phyloP scores from a whole-genome alignment of 176 grass and related monocot genomes.

The Rhynchospora tenuis region DNA sequence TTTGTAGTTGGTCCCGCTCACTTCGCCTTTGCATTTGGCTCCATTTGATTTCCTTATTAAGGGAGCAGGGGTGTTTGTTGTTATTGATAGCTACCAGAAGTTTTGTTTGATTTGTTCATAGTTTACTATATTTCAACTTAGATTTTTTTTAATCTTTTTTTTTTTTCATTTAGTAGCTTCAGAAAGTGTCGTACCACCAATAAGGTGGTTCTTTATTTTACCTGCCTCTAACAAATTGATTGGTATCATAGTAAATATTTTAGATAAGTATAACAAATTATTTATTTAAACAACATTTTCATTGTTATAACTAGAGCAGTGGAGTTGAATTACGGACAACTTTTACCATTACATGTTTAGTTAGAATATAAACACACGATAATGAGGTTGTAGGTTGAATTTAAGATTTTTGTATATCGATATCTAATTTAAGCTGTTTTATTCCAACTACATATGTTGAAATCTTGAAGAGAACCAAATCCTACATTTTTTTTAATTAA shows the following conservation, averaged over 20 bases:
- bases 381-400: too few relatives aligned
- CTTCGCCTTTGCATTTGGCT: neutral
- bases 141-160: neutral
- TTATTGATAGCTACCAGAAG: neutral
- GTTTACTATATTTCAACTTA: neutral
- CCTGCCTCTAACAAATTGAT: too few relatives aligned
- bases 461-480: too few relatives aligned
- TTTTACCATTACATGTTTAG: neutral
- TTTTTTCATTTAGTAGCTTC: neutral
- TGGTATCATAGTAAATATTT: neutral
- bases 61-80: neutral
- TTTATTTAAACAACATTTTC: neutral
- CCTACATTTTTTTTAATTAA: too few relatives aligned
- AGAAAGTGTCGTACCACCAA: neutral
- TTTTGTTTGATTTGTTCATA: neutral
- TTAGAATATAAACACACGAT: neutral
- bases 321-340: neutral
- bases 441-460: too few relatives aligned
- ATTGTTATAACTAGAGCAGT: neutral
- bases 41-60: neutral
- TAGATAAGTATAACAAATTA: neutral
- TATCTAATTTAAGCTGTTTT: too few relatives aligned
- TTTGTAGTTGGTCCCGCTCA: slow-evolving; percentile 12
- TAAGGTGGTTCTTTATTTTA: neutral
- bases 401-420: too few relatives aligned